Evolutionary conservation across 176 grass and related monocot species (phyloP).

Genomic region (Carex cristatella): DNA sequence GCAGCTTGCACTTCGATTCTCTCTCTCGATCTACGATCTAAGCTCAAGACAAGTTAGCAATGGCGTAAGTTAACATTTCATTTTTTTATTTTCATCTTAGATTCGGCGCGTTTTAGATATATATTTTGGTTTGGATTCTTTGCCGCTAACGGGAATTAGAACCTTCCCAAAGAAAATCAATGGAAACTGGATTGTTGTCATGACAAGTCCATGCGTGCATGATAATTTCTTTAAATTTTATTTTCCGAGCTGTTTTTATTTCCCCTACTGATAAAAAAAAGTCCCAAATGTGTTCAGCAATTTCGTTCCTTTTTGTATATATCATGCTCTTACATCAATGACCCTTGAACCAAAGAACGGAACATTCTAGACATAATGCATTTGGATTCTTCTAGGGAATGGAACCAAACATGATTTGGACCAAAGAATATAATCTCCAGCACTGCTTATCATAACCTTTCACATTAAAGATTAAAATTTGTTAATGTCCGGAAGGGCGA

Average conservation of each 20-base stretch:
- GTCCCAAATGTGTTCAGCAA: too few relatives aligned
- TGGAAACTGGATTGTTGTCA: not conserved
- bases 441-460: too few relatives aligned
- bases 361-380: not conserved
- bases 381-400: not conserved
- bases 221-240: not conserved
- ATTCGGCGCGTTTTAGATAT: not conserved
- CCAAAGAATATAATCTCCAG: too few relatives aligned
- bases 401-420: not conserved
- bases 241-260: not conserved
- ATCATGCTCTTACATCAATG: too few relatives aligned
- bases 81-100: not conserved
- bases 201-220: not conserved
- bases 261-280: not conserved
- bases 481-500: too few relatives aligned
- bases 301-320: too few relatives aligned
- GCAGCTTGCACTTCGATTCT: not conserved
- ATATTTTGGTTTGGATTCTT: not conserved
- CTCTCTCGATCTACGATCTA: not conserved
- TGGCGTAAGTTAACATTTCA: slow-evolving; percentile 17
- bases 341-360: too few relatives aligned
- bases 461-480: too few relatives aligned
- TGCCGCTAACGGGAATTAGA: not conserved
- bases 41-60: not conserved
- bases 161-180: not conserved